Evolutionary conservation across 2,329 filamentous ascomycete genomes (phyloP).

Genomic region (Parastagonospora avenae): DNA sequence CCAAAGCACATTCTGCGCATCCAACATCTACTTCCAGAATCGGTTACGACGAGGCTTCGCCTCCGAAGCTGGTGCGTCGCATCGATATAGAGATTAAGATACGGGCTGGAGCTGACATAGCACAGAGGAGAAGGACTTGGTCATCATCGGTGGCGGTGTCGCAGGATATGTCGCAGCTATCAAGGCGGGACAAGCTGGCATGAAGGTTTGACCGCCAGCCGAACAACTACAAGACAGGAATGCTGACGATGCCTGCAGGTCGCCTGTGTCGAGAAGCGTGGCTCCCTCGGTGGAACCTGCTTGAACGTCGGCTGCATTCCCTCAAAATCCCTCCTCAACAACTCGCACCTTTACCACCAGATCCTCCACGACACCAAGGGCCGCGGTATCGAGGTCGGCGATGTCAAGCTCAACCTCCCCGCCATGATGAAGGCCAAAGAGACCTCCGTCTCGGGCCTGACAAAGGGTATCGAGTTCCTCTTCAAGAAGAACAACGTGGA

Average conservation of each 20-base stretch:
- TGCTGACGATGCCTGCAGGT: slow-evolving; percentile 63
- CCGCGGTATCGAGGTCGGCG: slow-evolving; percentile 95
- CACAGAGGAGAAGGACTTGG: slow-evolving; percentile 89
- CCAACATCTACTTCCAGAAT: slow-evolving; percentile 55
- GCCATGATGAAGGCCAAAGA: slow-evolving; percentile 99
- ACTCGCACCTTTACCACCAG: slow-evolving; percentile 97
- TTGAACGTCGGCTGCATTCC: slow-evolving; percentile 99
- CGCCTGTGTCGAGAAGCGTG: slow-evolving; percentile 97
- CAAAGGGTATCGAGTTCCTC: slow-evolving; percentile 96
- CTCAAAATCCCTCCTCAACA: slow-evolving; percentile 99
- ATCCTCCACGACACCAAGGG: slow-evolving; percentile 96
- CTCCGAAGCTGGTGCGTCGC: slow-evolving; percentile 56
- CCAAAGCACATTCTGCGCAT: slow-evolving; percentile 47
- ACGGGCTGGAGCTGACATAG: slow-evolving; percentile 40
- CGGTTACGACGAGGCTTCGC: slow-evolving; percentile 62
- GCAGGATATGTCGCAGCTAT: slow-evolving; percentile 98
- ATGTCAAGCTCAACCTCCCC: slow-evolving; percentile 92
- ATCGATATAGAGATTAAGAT: slow-evolving; percentile 19
- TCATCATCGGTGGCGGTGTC: slow-evolving; percentile 97
- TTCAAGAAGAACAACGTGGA: slow-evolving; percentile 99
- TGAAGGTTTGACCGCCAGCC: slow-evolving; percentile 70
- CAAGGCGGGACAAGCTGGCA: slow-evolving; percentile 95
- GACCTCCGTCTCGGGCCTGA: slow-evolving; percentile 82
- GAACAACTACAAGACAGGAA: background rate
- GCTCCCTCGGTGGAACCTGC: slow-evolving; percentile 92